Percentiles rank a stretch among this genome's conserved stretches.
Conservation (phyloP, 1,284 basidiomycete genomes). For the Cryptococcus hybrid region DNA sequence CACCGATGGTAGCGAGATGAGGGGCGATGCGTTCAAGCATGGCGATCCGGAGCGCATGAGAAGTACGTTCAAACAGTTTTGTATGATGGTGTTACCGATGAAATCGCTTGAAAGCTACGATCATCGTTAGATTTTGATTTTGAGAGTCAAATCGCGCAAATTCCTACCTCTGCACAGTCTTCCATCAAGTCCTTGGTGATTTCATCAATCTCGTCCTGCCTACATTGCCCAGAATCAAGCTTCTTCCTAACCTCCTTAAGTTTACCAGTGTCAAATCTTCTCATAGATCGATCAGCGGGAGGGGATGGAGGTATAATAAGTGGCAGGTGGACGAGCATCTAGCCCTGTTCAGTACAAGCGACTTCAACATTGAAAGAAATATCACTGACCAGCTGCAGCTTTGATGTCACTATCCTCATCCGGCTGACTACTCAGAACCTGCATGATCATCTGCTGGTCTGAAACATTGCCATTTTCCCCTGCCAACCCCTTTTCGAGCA, state of each 20-base stretch:
- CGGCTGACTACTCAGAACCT: constrained; percentile 71
- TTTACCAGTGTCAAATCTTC: constrained; percentile 90
- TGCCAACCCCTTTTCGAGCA: constrained; percentile 41
- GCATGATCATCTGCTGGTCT: constrained; percentile 94
- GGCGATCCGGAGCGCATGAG: constrained; percentile 68
- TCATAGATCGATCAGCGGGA: constrained; percentile 68
- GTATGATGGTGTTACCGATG: constrained; percentile 97
- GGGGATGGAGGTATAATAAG: constrained; percentile 92
- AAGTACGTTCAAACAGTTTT: constrained; percentile 95
- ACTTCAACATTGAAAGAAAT: background rate
- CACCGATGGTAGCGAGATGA: constrained; percentile 94
- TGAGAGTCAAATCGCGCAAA: background rate
- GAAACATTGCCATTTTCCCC: constrained; percentile 60
- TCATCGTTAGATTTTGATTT: background rate
- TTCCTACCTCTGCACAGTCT: constrained; percentile 50
- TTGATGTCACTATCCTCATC: constrained; percentile 80
- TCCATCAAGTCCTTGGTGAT: constrained; percentile 87
- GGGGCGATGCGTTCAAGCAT: constrained; percentile 97
- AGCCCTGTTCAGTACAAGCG: background rate
- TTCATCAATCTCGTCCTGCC: constrained; percentile 83
- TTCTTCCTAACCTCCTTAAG: constrained; percentile 91
- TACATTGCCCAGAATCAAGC: constrained; percentile 75
- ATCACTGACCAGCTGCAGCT: constrained; percentile 69
- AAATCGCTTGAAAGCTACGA: constrained; percentile 92
- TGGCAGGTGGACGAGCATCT: constrained; percentile 35